These are phyloP conservation scores for Draba incana DNA, from an alignment of 345 rosid species.

Conservation along the genomic window DNA sequence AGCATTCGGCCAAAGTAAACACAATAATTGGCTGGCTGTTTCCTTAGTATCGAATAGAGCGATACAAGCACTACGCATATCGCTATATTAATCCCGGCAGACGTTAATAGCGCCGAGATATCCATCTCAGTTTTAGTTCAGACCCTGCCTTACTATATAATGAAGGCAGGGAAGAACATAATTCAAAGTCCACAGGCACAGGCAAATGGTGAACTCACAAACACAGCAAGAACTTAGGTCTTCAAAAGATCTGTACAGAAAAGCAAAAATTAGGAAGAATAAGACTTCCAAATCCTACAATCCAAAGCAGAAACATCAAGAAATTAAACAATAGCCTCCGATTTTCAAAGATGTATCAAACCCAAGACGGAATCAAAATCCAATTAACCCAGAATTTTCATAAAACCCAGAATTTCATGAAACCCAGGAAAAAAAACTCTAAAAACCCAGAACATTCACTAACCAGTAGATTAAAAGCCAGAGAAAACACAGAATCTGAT, in stretches of 20 bases:
- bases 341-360: conserved; percentile 1
- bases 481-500: not conserved
- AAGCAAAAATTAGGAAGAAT: not conserved
- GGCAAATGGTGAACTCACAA: not conserved
- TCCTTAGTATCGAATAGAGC: conserved; percentile 76
- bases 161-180: conserved; percentile 25
- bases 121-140: conserved; percentile 59
- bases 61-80: conserved; percentile 63
- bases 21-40: conserved; percentile 68
- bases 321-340: not conserved
- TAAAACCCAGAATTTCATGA: conserved; percentile 4
- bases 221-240: conserved; percentile 4
- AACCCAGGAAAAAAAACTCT: not conserved
- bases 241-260: conserved; percentile 23
- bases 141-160: conserved; percentile 31
- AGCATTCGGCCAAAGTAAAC: conserved; percentile 79
- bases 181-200: conserved; percentile 11
- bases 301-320: not conserved
- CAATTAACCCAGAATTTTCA: conserved; percentile 13
- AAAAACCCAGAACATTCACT: conserved; percentile 25
- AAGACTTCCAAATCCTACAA: conserved; percentile 5
- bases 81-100: conserved; percentile 80
- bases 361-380: conserved; percentile 1
- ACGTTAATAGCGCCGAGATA: conserved; percentile 70
- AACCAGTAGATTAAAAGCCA: conserved; percentile 18